Conservation (phyloP, 75 land plant genomes). For the Sequoia sempervirens region DNA sequence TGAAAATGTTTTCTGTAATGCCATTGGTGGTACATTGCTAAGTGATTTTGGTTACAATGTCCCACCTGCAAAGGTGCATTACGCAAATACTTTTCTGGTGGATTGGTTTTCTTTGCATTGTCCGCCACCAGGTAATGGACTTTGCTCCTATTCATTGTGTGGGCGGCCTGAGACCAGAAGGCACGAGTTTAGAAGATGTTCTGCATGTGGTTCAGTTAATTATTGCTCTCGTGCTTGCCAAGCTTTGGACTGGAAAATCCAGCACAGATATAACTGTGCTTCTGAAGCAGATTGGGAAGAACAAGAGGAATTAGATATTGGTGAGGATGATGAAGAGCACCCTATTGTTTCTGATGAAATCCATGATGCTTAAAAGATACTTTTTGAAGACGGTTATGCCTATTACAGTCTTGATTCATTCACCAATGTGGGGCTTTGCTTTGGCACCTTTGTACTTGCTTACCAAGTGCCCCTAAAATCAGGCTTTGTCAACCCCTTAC, state of each 20-base stretch:
- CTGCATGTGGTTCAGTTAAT: conserved; percentile 26
- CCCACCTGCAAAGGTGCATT: conserved; percentile 30
- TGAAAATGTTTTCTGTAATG: conserved; percentile 1
- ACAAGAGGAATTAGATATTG: conserved; percentile 12
- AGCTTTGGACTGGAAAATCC: conserved; percentile 33
- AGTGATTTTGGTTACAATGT: conserved; percentile 39
- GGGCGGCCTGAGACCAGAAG: conserved; percentile 30
- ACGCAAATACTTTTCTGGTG: conserved; percentile 26
- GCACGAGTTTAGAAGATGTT: conserved; percentile 33
- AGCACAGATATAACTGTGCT: conserved; percentile 23
- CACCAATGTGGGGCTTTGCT: not conserved
- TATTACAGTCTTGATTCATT: not conserved
- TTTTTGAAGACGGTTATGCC: not conserved
- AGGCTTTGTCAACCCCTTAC: not conserved
- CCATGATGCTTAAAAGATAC: conserved; percentile 2
- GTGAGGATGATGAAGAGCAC: conserved; percentile 1
- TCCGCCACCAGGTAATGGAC: conserved; percentile 12
- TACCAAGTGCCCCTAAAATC: not conserved
- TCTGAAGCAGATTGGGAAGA: conserved; percentile 33
- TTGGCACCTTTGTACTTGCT: not conserved
- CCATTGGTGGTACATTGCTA: conserved; percentile 24
- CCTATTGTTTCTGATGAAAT: not conserved
- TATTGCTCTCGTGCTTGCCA: conserved; percentile 37
- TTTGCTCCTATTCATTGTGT: conserved; percentile 28
- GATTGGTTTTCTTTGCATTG: conserved; percentile 28